phyloP scores from a whole-genome alignment of 371 early-diverging fungal genomes.

The Chytridium lagenaria region DNA sequence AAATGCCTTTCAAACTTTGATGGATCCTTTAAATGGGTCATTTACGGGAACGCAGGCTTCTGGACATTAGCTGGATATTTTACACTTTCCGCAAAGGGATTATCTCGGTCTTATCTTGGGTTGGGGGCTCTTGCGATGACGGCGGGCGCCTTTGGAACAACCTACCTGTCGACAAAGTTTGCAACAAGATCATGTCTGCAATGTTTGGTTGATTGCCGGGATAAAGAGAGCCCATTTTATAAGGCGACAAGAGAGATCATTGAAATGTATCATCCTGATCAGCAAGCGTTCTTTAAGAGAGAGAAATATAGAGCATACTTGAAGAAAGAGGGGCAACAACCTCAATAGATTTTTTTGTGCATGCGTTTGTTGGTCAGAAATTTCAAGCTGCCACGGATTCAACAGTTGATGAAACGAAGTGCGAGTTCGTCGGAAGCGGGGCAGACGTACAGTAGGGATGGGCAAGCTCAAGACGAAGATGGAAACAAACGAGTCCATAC shows the following conservation, averaged over 20 bases:
- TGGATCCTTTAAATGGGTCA: background rate
- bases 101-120: background rate
- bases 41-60: background rate
- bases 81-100: background rate
- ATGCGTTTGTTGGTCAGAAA: no score
- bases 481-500: background rate
- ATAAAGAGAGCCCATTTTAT: conserved; percentile 14
- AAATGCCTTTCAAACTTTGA: background rate
- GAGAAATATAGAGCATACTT: background rate
- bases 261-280: background rate
- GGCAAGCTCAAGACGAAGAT: background rate
- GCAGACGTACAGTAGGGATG: background rate
- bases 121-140: background rate
- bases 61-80: conserved; percentile 1
- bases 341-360: no score
- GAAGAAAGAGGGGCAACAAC: no score
- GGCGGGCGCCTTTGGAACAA: conserved; percentile 13
- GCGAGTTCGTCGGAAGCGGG: background rate
- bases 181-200: conserved; percentile 6
- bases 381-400: no score
- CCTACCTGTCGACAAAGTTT: conserved; percentile 16
- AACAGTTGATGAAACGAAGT: no score
- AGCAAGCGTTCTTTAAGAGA: conserved; percentile 7
- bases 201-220: conserved; percentile 2
- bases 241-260: conserved; percentile 1